Conservation (phyloP, 2,329 filamentous ascomycete species). For the Pseudogymnoascus sp. region DNA sequence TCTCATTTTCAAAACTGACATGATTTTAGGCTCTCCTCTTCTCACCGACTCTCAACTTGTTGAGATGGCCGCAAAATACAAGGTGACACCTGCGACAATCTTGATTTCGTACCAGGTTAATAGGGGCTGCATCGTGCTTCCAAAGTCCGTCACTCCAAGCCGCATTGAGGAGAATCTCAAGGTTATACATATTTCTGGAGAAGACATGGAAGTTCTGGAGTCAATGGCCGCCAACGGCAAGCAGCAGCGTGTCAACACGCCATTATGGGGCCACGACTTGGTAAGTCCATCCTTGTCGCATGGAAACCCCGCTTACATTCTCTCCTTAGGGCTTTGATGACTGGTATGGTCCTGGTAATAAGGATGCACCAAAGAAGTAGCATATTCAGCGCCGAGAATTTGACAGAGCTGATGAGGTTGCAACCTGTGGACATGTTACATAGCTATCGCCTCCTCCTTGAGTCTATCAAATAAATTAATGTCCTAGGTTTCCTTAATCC, state of each 20-base stretch:
- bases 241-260: slow-evolving; percentile 30
- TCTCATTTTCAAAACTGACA: background rate
- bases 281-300: background rate
- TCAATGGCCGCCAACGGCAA: slow-evolving; percentile 28
- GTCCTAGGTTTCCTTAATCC: background rate
- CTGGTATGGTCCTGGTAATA: slow-evolving; percentile 18
- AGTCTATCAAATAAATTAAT: background rate
- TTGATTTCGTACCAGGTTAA: slow-evolving; percentile 47
- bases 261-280: slow-evolving; percentile 29
- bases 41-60: slow-evolving; percentile 12
- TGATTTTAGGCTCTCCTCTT: slow-evolving; percentile 11
- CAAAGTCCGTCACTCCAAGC: slow-evolving; percentile 46
- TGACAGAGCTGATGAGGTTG: too few relatives aligned
- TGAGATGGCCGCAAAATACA: slow-evolving; percentile 40
- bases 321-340: slow-evolving; percentile 20
- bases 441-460: background rate
- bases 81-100: slow-evolving; percentile 43
- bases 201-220: slow-evolving; percentile 25
- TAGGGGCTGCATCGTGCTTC: slow-evolving; percentile 43
- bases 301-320: background rate
- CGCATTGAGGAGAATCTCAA: slow-evolving; percentile 40
- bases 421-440: too few relatives aligned
- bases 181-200: slow-evolving; percentile 12
- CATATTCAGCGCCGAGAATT: background rate
- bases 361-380: background rate